Evolutionary conservation across 331 rosid species (phyloP), one percentile per base, ranked within the genome.

Genomic region (Spiraea crenata): DNA sequence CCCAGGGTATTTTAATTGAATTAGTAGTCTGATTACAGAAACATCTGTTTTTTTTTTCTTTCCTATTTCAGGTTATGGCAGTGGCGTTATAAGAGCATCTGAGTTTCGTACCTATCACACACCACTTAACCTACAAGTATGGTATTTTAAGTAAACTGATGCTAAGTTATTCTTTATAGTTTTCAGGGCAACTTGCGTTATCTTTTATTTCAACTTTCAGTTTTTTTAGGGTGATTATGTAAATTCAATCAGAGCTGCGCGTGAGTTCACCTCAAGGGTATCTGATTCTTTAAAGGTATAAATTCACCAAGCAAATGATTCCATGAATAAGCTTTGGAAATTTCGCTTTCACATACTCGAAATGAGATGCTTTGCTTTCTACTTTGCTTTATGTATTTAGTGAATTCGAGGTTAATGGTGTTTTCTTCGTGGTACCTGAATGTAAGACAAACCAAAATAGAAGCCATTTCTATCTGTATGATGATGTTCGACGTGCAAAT

Each of bases 41-140:
- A 16, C 12, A 25, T 17, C 48, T 45, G 50, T 44, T 4, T 4
- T n/a, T 11, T n/a, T n/a, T n/a, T n/a, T n/a, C 1, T 25, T 25
- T 25, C 42, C 75, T 84, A 17, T 78, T 82, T 69, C 90, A 93
- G 99, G 97, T 76, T 93, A 85, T 67, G 80, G 79, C 72, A 78
- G 81, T 69, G 95, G 96, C 80, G 77, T 93, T 64, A 85, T 93
- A 71, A 82, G 37, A 82, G 99, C 99, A 55, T 91, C 97, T 41
- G 97, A 93, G 75, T 93, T 91, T 74, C 99, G 99, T 67, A 91
- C 97, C 54, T 93, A 93, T 86, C 99, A 93, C 78, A 91, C 99
- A 42, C 97, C 99, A 49, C 65, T 93, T 73, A 93, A 91, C 60
- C 77, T 73, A 77, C 99, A 93, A 81, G 99, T 93, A 87, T 25